Base-by-base conservation (phyloP, 2,329 filamentous ascomycete species). In the Exophiala phaeomuriformis region DNA sequence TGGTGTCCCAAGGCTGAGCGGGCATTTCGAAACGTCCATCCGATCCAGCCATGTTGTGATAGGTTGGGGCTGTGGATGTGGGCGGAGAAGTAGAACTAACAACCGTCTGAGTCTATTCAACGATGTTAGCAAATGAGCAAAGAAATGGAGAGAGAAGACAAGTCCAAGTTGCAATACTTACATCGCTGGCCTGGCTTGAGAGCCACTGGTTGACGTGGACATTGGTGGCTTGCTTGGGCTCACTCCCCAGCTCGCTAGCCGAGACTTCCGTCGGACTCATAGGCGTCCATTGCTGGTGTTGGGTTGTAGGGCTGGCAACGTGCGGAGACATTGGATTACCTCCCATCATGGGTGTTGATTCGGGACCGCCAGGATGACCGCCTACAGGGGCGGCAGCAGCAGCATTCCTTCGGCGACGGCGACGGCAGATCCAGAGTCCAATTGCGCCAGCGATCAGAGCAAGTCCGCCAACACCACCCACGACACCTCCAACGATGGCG, bases 401-500 rank as follows among this genome's bases (percentile, higher is more conserved):
- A 10, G n/a, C 27, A 42, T 52, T 53, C 39, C 32, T 47, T 27
- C 51, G 50, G 3, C 57, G 53, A 5, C 53, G 40, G 35, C 48
- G 41, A 32, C 59, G 59, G 28, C 52, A 58, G 49, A 57, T 55
- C 31, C 57, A n/a, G 19, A 59, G 33, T 31, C 51, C 57, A 12
- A 59, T 19, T 4, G 49, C 55, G 10, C 54, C 52, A 27, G 48
- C 54, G 29, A 59, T 53, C 29, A 53, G 46, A 35, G 57, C 51
- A n/a, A 61, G 45, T 35, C 56, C 59, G 35, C 57, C 51, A 30
- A 61, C 52, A 19, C 59, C 62, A 19, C 62, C 62, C 5, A 63
- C 58, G 5, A 63, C 62, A 28, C 61, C 61, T 4, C 62, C 62
- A 4, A 61, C 60, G 35, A 64, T 64, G 27, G 62, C 54, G 5